Conservation (phyloP, 805 yeast species). For the Zygotorulaspora chibaensis region DNA sequence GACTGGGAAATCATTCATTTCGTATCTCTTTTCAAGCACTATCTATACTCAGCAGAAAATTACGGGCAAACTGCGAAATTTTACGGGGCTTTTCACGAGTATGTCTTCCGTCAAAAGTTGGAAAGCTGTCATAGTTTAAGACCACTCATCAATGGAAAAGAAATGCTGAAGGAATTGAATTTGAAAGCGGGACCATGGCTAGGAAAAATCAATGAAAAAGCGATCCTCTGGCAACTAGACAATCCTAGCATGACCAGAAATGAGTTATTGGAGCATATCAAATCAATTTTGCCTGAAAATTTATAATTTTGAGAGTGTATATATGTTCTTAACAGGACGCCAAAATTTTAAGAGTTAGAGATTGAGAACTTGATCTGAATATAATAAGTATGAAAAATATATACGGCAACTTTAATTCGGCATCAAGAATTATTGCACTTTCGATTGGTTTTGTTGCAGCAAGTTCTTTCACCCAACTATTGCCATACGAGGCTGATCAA, state of each 20-base stretch:
- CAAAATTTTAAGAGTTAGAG: no score
- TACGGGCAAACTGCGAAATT: conserved; percentile 17
- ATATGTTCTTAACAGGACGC: background rate
- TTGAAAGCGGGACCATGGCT: conserved; percentile 88
- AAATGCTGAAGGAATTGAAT: conserved; percentile 46
- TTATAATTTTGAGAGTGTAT: conserved; percentile 1
- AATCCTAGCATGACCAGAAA: conserved; percentile 53
- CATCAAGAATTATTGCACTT: no score
- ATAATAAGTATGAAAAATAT: no score
- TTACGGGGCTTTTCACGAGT: conserved; percentile 35
- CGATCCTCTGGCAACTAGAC: conserved; percentile 74
- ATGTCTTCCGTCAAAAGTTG: conserved; percentile 22
- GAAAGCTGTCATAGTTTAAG: conserved; percentile 41
- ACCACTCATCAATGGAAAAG: conserved; percentile 75
- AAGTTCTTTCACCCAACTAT: no score
- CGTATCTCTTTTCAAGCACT: conserved; percentile 30
- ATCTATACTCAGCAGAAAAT: conserved; percentile 4
- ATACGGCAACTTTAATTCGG: no score
- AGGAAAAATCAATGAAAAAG: conserved; percentile 48
- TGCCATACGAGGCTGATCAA: background rate
- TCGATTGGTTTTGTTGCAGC: no score
- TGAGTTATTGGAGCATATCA: conserved; percentile 48
- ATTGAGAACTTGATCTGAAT: no score
- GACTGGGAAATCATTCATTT: conserved; percentile 46
- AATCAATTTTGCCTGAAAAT: conserved; percentile 24